Percentiles rank a stretch among this genome's conserved stretches.
These are phyloP conservation scores for Ormosia semicastrata DNA, from an alignment of 306 rosid species.

Conservation along the genomic window DNA sequence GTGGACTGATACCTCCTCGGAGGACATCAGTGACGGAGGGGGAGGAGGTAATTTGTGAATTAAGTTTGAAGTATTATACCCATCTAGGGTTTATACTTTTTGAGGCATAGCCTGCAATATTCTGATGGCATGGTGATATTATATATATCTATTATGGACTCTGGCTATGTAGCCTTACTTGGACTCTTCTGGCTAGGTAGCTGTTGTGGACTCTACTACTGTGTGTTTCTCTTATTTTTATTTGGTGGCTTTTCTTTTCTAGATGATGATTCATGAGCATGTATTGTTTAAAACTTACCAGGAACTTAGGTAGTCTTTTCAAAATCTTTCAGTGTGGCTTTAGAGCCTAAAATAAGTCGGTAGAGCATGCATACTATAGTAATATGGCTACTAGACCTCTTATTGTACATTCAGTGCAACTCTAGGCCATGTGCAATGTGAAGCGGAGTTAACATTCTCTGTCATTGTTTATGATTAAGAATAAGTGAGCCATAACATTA, in stretches of 20 bases:
- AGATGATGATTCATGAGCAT: background rate
- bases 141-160: constrained; percentile 35
- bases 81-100: constrained; percentile 55
- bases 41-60: constrained; percentile 45
- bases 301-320: constrained; percentile 18
- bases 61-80: constrained; percentile 17
- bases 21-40: constrained; percentile 51
- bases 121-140: constrained; percentile 32
- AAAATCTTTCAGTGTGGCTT: background rate
- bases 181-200: constrained; percentile 37
- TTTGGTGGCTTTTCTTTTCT: constrained; percentile 19
- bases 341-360: constrained; percentile 41
- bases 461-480: constrained; percentile 43
- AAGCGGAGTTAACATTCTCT: constrained; percentile 48
- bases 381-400: constrained; percentile 37
- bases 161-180: constrained; percentile 39
- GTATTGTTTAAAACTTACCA: background rate
- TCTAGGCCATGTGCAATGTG: constrained; percentile 55
- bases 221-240: constrained; percentile 15
- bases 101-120: constrained; percentile 31
- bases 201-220: constrained; percentile 21
- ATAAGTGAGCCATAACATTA: constrained; percentile 30
- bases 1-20: constrained; percentile 55
- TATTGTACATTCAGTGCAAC: constrained; percentile 37
- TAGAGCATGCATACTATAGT: constrained; percentile 37